Base-by-base conservation (phyloP, 108 stramenopile genomes). In the Epipyxis sp. region DNA sequence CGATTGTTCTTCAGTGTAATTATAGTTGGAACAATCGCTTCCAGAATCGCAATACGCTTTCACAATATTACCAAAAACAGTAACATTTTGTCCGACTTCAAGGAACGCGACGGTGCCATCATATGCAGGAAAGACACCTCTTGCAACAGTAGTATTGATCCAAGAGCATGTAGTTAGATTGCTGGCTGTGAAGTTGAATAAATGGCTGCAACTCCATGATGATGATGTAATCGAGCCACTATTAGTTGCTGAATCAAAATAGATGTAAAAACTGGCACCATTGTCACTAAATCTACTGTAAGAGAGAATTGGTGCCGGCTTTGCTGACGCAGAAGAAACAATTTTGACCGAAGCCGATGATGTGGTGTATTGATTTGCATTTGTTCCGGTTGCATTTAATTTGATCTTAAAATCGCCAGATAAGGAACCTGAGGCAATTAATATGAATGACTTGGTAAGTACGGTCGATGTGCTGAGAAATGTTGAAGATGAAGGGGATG, bases 171-270 rank as follows among this genome's bases (percentile, higher is more conserved):
- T 65, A 16, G 61, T 13, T 10, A 3, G 35, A 29, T 10, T 35
- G 6, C 30, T 32, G 6, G 30, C 61, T 6, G 6, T 25, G 25
- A 65, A 65, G 34, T 65, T 37, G 34, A 65, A 37, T 6, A 65
- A 3, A 6, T 10, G 35, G 34, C 61, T 65, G 61, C 61, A 65
- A 37, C 6, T 16, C 34, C 27, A 65, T 32, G 61, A 65, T 10
- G 34, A 35, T 29, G 30, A 3, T 10, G 34, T 32, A 10, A 32
- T 32, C 6, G 3, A 25, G 30, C 61, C 61, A 65, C 13, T 32
- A 37, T 65, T 25, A 10, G 61, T 35, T 32, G 61, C 61, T 6
- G 61, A 65, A 25, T 65, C 61, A 29, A 65, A 65, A 29, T 65
- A 37, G 61, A 65, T 37, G 13, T 13, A 65, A 3, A 65, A 29